Evolutionary conservation across 768 basidiomycete species (phyloP).

Genomic region (Xerocomus potaroensis): DNA sequence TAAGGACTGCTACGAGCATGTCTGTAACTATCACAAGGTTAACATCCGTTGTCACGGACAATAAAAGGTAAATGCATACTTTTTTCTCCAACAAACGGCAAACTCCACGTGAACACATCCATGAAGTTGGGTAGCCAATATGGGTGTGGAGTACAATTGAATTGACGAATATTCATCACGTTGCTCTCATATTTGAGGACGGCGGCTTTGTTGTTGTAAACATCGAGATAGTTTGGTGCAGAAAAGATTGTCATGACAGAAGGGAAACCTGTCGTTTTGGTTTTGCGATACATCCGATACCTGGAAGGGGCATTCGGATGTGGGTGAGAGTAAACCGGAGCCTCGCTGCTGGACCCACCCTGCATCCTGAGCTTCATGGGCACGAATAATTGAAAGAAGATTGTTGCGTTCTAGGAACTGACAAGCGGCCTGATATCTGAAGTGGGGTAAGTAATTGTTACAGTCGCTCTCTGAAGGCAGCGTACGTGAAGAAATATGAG

Average conservation of each 20-base stretch:
- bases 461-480: not conserved
- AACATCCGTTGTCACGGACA: not conserved
- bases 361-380: conserved; percentile 98
- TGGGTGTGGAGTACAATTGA: conserved; percentile 92
- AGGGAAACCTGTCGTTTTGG: conserved; percentile 95
- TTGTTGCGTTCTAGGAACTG: conserved; percentile 98
- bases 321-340: not conserved
- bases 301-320: conserved; percentile 33
- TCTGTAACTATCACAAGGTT: conserved; percentile 71
- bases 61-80: conserved; percentile 44
- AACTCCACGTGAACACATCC: conserved; percentile 99
- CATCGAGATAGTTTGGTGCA: conserved; percentile 96
- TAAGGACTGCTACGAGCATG: conserved; percentile 95
- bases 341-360: conserved; percentile 50
- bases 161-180: conserved; percentile 97
- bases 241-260: conserved; percentile 99
- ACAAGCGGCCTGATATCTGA: conserved; percentile 93
- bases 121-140: conserved; percentile 99
- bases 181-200: conserved; percentile 99
- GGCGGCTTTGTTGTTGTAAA: conserved; percentile 99
- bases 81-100: conserved; percentile 98
- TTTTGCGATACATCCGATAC: conserved; percentile 99
- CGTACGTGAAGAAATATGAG: conserved; percentile 89
- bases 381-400: conserved; percentile 92
- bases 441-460: not conserved